These are phyloP conservation scores for Tricholoma saponaceum DNA, from an alignment of 768 basidiomycete species.

Conservation along the genomic window DNA sequence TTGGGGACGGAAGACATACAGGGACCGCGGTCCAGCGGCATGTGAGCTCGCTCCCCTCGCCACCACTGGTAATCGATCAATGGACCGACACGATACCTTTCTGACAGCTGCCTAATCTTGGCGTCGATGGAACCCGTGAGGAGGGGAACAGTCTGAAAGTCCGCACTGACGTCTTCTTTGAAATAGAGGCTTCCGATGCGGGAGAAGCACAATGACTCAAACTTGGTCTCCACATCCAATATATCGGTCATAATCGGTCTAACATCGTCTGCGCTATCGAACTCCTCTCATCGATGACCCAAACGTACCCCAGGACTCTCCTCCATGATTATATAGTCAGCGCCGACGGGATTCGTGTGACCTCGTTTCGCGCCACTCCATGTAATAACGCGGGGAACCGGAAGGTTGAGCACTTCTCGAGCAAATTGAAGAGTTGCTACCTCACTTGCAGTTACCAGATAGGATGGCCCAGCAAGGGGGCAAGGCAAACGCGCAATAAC, in stretches of 20 bases:
- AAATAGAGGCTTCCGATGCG: constrained; percentile 32
- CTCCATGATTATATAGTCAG: constrained; percentile 34
- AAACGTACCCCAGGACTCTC: constrained; percentile 19
- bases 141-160: constrained; percentile 4
- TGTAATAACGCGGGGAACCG: constrained; percentile 24
- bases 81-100: constrained; percentile 26
- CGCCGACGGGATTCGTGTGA: constrained; percentile 18
- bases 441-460: constrained; percentile 29
- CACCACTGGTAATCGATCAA: constrained; percentile 24
- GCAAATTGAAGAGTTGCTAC: constrained; percentile 32
- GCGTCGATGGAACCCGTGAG: constrained; percentile 7
- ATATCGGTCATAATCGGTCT: constrained; percentile 14
- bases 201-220: constrained; percentile 20
- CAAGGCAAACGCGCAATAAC: constrained; percentile 17
- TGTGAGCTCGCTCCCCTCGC: constrained; percentile 19
- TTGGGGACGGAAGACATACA: constrained; percentile 19
- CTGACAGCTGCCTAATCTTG: constrained; percentile 10
- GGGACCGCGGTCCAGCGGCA: constrained; percentile 27
- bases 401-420: constrained; percentile 20
- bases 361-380: constrained; percentile 21
- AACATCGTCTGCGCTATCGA: constrained; percentile 1
- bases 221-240: constrained; percentile 16
- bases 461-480: constrained; percentile 21
- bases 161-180: constrained; percentile 21
- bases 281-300: constrained; percentile 11